Percentiles rank a stretch among this genome's conserved stretches.
Conservation (phyloP, 768 basidiomycete genomes). For the Suillus cothurnatus region DNA sequence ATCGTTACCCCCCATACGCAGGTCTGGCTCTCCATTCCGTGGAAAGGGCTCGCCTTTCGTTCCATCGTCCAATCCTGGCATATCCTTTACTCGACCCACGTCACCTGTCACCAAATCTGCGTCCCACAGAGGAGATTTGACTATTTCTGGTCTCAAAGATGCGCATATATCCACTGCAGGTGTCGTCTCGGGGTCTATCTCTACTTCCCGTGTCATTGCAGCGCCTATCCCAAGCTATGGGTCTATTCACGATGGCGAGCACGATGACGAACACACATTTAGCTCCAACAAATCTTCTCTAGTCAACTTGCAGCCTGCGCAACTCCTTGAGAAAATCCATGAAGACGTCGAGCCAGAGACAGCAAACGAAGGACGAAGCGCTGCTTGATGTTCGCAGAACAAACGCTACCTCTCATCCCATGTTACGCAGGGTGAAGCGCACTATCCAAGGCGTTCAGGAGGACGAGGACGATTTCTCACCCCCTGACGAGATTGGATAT, state of each 20-base stretch:
- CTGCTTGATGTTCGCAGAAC: background rate
- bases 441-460: background rate
- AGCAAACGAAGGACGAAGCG: background rate
- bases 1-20: background rate
- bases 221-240: conserved; percentile 1
- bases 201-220: conserved; percentile 1
- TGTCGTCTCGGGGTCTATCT: background rate
- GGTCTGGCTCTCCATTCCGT: background rate
- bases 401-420: background rate
- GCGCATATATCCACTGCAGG: conserved; percentile 7
- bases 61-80: background rate
- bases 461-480: background rate
- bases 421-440: conserved; percentile 3
- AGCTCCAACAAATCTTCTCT: conserved; percentile 1
- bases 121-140: conserved; percentile 1
- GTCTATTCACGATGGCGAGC: background rate
- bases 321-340: background rate
- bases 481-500: background rate
- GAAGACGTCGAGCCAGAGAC: conserved; percentile 3
- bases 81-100: background rate
- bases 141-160: conserved; percentile 1
- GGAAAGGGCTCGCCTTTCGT: conserved; percentile 2
- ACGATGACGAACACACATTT: conserved; percentile 1
- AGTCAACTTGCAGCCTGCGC: background rate
- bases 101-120: background rate